Evolutionary conservation across 2,329 filamentous ascomycete genomes (phyloP).

Genomic region (Aspergillus quadrilineatus): DNA sequence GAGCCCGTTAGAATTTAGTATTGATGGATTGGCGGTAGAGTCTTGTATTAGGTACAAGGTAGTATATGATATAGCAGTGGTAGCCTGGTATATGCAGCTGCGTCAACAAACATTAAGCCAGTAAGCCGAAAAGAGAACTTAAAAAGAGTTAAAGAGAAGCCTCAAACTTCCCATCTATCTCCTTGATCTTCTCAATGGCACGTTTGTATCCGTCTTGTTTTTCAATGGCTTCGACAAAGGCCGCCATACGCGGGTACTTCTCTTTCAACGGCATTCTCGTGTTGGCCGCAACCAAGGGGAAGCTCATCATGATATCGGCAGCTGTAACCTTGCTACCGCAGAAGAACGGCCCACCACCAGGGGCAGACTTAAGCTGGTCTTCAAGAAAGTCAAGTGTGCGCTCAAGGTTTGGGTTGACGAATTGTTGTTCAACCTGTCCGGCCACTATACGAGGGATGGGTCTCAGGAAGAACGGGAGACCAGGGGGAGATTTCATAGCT

Average conservation of each 20-base stretch:
- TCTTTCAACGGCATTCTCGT: constrained; percentile 34
- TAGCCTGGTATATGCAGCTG: constrained; percentile 4
- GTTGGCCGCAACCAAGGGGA: constrained; percentile 44
- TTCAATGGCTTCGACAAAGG: constrained; percentile 39
- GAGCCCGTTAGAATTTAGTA: constrained; percentile 33
- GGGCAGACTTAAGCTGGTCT: constrained; percentile 44
- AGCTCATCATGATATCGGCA: constrained; percentile 50
- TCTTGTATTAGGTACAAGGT: background rate
- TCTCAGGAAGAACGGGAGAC: constrained; percentile 67
- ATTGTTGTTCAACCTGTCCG: constrained; percentile 41
- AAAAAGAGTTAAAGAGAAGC: constrained; percentile 28
- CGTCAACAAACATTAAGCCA: background rate
- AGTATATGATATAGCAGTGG: background rate
- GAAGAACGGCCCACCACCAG: constrained; percentile 39
- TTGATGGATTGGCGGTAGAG: too few species aligned
- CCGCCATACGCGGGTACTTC: constrained; percentile 39
- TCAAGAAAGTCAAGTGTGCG: constrained; percentile 48
- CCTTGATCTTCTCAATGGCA: constrained; percentile 42
- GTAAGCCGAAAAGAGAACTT: background rate
- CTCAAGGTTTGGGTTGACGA: constrained; percentile 42
- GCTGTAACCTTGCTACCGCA: constrained; percentile 46
- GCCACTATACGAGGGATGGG: constrained; percentile 61
- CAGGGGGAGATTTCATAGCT: constrained; percentile 51
- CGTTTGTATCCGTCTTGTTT: constrained; percentile 39
- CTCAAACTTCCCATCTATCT: constrained; percentile 39